phyloP scores from a whole-genome alignment of 176 grass and related monocot species.

The Calamus simplicifolius region DNA sequence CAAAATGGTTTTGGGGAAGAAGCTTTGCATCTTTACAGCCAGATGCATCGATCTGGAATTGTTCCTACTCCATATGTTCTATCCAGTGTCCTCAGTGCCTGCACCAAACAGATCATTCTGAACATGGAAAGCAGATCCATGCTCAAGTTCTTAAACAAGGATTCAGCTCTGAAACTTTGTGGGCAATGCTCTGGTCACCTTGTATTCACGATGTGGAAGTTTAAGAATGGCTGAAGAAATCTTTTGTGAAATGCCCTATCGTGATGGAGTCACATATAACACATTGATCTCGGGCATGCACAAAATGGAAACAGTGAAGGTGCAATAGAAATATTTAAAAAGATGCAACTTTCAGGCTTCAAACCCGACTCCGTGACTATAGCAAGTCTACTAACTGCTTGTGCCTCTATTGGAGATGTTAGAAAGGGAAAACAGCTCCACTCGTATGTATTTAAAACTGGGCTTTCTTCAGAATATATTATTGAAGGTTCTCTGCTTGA shows the following conservation, averaged over 20 bases:
- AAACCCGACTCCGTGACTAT: constrained; percentile 50
- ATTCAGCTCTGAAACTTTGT: constrained; percentile 44
- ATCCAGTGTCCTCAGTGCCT: constrained; percentile 55
- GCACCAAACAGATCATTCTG: constrained; percentile 36
- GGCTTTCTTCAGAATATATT: constrained; percentile 57
- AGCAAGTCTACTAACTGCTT: constrained; percentile 43
- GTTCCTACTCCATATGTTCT: constrained; percentile 47
- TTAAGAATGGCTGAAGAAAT: constrained; percentile 35
- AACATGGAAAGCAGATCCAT: constrained; percentile 39
- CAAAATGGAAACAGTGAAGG: constrained; percentile 29
- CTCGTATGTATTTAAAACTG: constrained; percentile 36
- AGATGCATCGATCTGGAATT: constrained; percentile 35
- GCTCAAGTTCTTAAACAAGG: constrained; percentile 52
- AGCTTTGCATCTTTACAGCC: constrained; percentile 30
- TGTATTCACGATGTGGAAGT: constrained; percentile 30
- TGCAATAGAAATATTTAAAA: constrained; percentile 35
- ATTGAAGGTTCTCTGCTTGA: constrained; percentile 60
- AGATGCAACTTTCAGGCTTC: constrained; percentile 33
- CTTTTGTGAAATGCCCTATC: constrained; percentile 34
- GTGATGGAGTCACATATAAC: constrained; percentile 51
- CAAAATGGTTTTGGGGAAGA: constrained; percentile 41
- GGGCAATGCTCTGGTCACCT: constrained; percentile 42
- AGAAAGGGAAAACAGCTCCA: constrained; percentile 53
- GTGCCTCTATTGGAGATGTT: constrained; percentile 32
- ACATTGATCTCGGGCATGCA: constrained; percentile 53